Conservation (phyloP, 176 grass and related monocot genomes). For the Bothriochloa decipiens region DNA sequence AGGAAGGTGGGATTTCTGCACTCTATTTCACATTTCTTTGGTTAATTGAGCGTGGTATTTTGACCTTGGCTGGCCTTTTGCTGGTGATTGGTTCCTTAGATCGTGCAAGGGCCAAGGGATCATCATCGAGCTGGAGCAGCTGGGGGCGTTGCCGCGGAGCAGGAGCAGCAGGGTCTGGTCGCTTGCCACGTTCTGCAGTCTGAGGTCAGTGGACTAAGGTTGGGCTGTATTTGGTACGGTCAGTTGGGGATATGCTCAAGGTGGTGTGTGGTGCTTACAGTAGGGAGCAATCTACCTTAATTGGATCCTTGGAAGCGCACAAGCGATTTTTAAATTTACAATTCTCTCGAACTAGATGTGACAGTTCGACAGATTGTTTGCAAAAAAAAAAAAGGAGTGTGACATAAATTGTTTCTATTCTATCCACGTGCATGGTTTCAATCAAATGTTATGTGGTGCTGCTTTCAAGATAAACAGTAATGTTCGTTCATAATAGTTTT, state of each 20-base stretch:
- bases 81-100: constrained; percentile 48
- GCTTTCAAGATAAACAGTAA: constrained; percentile 8
- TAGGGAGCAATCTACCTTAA: too few species aligned
- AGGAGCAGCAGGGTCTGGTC: constrained; percentile 98
- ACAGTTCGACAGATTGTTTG: too few species aligned
- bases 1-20: constrained; percentile 70
- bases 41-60: background rate
- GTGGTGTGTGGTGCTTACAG: too few species aligned
- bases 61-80: background rate
- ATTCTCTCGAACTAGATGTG: too few species aligned
- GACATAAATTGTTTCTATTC: constrained; percentile 19
- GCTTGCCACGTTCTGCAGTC: constrained; percentile 88
- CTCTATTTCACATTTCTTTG: constrained; percentile 4
- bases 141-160: constrained; percentile 90
- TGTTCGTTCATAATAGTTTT: background rate
- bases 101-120: constrained; percentile 99
- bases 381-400: too few species aligned
- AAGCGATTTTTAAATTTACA: too few species aligned
- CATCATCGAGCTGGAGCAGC: constrained; percentile 96
- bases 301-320: constrained; percentile 8
- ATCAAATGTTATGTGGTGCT: background rate
- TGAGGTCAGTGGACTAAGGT: constrained; percentile 64
- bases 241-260: too few species aligned
- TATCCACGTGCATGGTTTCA: constrained; percentile 10
- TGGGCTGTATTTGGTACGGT: constrained; percentile 2